Conservation (phyloP, 805 yeast species). For the Candida sakaeoensis region DNA sequence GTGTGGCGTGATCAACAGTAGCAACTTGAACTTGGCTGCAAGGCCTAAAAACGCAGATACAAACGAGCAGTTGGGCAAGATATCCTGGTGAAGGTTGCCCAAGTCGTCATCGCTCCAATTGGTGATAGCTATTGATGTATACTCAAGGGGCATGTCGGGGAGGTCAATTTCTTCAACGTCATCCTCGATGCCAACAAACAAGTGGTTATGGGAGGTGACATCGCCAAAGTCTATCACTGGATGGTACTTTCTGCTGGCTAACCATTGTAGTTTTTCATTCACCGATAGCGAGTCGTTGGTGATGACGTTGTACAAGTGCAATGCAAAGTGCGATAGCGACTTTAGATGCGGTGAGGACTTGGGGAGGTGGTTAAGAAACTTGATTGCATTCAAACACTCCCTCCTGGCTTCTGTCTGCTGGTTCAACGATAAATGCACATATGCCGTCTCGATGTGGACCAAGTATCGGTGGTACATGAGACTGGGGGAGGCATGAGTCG, state of each 20-base stretch:
- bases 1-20: conserved; percentile 12
- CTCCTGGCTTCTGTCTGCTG: conserved; percentile 15
- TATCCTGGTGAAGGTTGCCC: conserved; percentile 43
- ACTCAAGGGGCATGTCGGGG: conserved; percentile 14
- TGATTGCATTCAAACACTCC: conserved; percentile 21
- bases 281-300: not conserved
- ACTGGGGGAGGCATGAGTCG: too few species aligned
- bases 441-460: conserved; percentile 14
- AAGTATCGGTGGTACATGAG: not conserved
- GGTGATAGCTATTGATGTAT: conserved; percentile 15
- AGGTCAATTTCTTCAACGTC: conserved; percentile 10
- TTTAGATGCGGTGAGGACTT: conserved; percentile 8
- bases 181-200: conserved; percentile 6
- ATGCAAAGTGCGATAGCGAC: conserved; percentile 17
- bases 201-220: conserved; percentile 9
- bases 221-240: conserved; percentile 18
- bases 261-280: conserved; percentile 24
- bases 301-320: conserved; percentile 18
- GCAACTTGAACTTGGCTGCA: conserved; percentile 10
- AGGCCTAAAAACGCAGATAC: conserved; percentile 64
- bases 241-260: conserved; percentile 18
- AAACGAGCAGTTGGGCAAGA: conserved; percentile 68
- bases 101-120: conserved; percentile 43
- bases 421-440: conserved; percentile 15
- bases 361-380: conserved; percentile 18